phyloP scores from a whole-genome alignment of 2,329 filamentous ascomycete genomes.

The Tetracladium maxilliforme region DNA sequence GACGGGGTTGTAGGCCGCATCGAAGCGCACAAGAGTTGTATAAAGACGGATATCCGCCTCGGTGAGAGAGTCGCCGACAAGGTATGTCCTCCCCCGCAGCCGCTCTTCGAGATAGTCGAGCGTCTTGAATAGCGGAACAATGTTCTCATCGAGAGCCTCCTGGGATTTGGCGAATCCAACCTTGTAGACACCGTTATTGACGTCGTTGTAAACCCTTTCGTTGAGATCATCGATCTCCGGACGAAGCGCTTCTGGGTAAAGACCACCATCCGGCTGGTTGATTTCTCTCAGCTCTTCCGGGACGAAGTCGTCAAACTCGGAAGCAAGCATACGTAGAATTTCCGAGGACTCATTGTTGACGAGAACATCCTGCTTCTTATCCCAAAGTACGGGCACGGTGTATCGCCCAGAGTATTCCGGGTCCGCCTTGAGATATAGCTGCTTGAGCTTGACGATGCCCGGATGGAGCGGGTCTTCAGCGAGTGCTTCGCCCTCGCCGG shows the following conservation, averaged over 20 bases:
- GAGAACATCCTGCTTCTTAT: slow-evolving; percentile 49
- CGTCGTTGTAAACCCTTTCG: slow-evolving; percentile 45
- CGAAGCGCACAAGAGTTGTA: slow-evolving; percentile 53
- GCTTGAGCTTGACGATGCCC: slow-evolving; percentile 45
- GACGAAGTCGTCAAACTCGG: slow-evolving; percentile 22
- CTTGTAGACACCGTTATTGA: slow-evolving; percentile 35
- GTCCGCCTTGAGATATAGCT: slow-evolving; percentile 53
- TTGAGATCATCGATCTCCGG: slow-evolving; percentile 49
- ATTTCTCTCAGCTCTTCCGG: slow-evolving; percentile 3
- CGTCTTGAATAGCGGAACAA: slow-evolving; percentile 43
- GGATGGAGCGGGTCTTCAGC: slow-evolving; percentile 31
- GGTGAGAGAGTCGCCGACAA: slow-evolving; percentile 49
- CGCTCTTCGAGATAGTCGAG: slow-evolving; percentile 49
- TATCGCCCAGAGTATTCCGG: slow-evolving; percentile 53
- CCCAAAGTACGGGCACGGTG: slow-evolving; percentile 55
- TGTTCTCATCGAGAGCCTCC: slow-evolving; percentile 47
- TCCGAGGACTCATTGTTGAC: slow-evolving; percentile 76
- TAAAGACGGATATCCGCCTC: slow-evolving; percentile 57
- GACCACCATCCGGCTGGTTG: slow-evolving; percentile 3
- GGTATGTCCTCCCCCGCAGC: slow-evolving; percentile 33
- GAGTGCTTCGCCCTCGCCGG: slow-evolving; percentile 36
- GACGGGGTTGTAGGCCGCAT: slow-evolving; percentile 51
- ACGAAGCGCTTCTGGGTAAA: slow-evolving; percentile 35
- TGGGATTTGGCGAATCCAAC: slow-evolving; percentile 53
- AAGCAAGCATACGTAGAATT: slow-evolving; percentile 74